phyloP scores from a whole-genome alignment of 176 grass and related monocot species.

The Oryza australiensis region DNA sequence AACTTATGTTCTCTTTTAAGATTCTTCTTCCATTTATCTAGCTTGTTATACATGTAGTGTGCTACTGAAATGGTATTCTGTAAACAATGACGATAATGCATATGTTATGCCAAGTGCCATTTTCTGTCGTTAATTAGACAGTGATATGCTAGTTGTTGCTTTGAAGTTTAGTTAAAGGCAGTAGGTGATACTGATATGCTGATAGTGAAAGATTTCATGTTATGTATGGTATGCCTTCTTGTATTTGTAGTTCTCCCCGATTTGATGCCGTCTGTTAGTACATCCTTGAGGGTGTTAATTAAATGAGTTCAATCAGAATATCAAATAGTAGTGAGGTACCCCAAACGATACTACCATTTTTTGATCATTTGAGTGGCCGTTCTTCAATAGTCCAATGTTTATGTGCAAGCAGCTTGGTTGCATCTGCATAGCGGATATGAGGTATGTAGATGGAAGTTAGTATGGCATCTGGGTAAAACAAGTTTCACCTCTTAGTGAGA shows the following conservation, averaged over 20 bases:
- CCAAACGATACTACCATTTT: too few relatives aligned
- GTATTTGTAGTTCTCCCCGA: background rate
- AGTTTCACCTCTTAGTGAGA: background rate
- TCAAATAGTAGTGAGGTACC: background rate
- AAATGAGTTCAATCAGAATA: background rate
- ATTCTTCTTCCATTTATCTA: background rate
- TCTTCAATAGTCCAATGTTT: too few relatives aligned
- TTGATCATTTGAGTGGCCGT: too few relatives aligned
- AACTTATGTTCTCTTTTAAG: background rate
- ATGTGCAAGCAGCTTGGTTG: too few relatives aligned
- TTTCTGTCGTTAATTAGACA: slow-evolving; percentile 18
- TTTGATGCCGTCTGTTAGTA: background rate
- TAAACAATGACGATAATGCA: background rate
- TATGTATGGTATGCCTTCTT: background rate
- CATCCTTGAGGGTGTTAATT: background rate
- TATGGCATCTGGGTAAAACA: too few relatives aligned
- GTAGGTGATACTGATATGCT: background rate
- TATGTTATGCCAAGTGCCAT: background rate
- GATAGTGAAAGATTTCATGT: slow-evolving; percentile 21
- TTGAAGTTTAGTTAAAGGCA: slow-evolving; percentile 28
- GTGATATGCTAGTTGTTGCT: slow-evolving; percentile 35
- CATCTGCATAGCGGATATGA: too few relatives aligned
- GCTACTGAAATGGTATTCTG: background rate
- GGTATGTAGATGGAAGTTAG: too few relatives aligned
- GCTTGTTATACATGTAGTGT: background rate